phyloP scores from a whole-genome alignment of 108 stramenopile genomes.

The Stephanodiscus triporus region DNA sequence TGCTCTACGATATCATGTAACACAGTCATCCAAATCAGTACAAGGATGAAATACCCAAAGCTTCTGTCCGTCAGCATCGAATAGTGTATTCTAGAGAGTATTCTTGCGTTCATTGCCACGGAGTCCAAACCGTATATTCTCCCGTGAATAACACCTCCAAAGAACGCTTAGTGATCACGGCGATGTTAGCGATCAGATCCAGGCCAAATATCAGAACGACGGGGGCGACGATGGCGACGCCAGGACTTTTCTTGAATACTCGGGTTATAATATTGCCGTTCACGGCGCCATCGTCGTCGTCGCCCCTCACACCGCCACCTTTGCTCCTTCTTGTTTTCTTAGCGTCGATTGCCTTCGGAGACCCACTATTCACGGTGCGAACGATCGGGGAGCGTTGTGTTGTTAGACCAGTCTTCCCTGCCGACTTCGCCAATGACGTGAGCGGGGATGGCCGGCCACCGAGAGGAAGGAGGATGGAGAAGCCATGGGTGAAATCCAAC shows the following conservation, averaged over 20 bases:
- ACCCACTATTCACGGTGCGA: not conserved
- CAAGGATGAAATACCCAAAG: no score
- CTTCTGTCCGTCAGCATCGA: no score
- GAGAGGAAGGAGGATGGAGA: no score
- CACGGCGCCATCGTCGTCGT: not conserved
- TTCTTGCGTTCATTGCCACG: constrained; percentile 32
- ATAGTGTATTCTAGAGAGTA: not conserved
- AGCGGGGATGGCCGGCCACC: no score
- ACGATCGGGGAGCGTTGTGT: no score
- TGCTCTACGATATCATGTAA: not conserved
- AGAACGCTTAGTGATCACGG: constrained; percentile 54
- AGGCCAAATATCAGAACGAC: constrained; percentile 56
- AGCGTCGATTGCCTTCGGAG: not conserved
- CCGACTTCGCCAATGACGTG: no score
- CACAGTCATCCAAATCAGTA: not conserved
- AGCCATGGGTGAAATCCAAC: no score
- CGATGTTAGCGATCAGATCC: constrained; percentile 56
- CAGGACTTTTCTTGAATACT: constrained; percentile 53
- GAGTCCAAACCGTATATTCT: constrained; percentile 39
- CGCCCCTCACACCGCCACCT: not conserved
- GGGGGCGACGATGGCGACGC: constrained; percentile 44
- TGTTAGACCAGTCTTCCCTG: no score
- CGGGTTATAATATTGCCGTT: not conserved
- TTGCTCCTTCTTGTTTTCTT: not conserved
- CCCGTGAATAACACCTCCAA: constrained; percentile 49